Evolutionary conservation across 2,329 filamentous ascomycete species (phyloP).

Genomic region (Monosporascus sp.): DNA sequence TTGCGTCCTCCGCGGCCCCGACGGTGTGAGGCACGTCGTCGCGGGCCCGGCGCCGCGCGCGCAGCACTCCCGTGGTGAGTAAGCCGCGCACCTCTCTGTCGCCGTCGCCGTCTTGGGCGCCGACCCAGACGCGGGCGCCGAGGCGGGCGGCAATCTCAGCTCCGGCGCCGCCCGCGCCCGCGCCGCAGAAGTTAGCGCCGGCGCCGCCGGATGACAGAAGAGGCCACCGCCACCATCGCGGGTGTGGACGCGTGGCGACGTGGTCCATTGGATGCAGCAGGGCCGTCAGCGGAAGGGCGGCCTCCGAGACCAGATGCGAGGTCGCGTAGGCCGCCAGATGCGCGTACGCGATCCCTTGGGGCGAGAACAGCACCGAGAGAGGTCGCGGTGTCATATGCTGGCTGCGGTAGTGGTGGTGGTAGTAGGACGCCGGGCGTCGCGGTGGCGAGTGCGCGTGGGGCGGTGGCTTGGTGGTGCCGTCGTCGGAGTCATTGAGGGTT

Average conservation of each 20-base stretch:
- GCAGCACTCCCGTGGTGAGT: constrained; percentile 44
- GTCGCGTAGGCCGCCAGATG: constrained; percentile 51
- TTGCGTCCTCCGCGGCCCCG: neutral
- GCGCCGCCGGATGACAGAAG: no score
- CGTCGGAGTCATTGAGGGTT: constrained; percentile 1
- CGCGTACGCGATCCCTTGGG: constrained; percentile 54
- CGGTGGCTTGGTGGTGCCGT: constrained; percentile 5
- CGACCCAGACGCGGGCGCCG: constrained; percentile 53
- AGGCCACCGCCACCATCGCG: constrained; percentile 41
- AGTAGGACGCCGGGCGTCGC: constrained; percentile 4
- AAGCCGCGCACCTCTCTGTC: constrained; percentile 49
- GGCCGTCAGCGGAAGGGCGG: constrained; percentile 56
- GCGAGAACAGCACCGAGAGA: constrained; percentile 59
- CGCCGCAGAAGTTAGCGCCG: no score
- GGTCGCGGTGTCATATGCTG: constrained; percentile 27
- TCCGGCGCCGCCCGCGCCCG: constrained; percentile 32
- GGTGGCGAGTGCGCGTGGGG: constrained; percentile 13
- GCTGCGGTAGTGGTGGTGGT: neutral
- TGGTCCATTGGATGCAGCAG: constrained; percentile 61
- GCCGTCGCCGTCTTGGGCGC: constrained; percentile 45
- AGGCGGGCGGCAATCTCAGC: constrained; percentile 49
- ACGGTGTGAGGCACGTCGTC: constrained; percentile 39
- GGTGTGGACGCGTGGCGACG: constrained; percentile 38
- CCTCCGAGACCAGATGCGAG: constrained; percentile 49
- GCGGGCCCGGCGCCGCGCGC: constrained; percentile 36